Conservation (phyloP, 805 yeast genomes). For the Blastobotrys mokoenaii region DNA sequence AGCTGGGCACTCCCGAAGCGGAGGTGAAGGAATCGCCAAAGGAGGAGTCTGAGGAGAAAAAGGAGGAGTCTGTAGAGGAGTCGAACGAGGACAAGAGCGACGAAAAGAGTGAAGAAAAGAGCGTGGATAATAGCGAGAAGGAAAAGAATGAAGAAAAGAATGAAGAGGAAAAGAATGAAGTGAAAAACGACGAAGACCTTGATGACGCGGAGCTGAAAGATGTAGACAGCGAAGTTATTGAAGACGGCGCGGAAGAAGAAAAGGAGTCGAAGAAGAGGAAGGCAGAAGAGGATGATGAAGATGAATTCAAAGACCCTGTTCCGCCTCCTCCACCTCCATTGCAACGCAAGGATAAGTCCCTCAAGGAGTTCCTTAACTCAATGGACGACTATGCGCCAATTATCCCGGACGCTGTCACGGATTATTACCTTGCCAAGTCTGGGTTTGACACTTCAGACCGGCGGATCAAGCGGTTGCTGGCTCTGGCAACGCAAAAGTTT, state of each 20-base stretch:
- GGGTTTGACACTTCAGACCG: conserved; percentile 78
- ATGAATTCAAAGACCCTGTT: conserved; percentile 17
- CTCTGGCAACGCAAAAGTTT: conserved; percentile 93
- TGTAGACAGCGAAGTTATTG: conserved; percentile 2
- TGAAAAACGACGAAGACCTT: neutral
- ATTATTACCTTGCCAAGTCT: conserved; percentile 76
- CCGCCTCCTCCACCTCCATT: conserved; percentile 16
- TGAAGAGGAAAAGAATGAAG: neutral
- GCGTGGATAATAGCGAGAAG: neutral
- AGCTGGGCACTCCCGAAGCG: no score
- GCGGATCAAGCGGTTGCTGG: conserved; percentile 73
- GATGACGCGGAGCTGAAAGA: conserved; percentile 1
- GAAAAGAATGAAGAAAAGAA: neutral
- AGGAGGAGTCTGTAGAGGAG: no score
- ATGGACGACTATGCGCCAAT: conserved; percentile 95
- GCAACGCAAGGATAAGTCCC: conserved; percentile 24
- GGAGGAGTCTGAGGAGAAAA: neutral
- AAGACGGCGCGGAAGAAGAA: conserved; percentile 1
- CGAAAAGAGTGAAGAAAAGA: neutral
- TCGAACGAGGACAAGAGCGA: neutral
- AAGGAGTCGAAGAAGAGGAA: conserved; percentile 14
- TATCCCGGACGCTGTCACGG: conserved; percentile 94
- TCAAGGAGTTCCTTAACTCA: conserved; percentile 74
- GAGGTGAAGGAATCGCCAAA: no score
- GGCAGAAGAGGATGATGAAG: conserved; percentile 24